Percentiles rank a stretch among this genome's conserved stretches.
Evolutionary conservation across 768 basidiomycete genomes (phyloP).

Genomic region (Auricularia sp.): DNA sequence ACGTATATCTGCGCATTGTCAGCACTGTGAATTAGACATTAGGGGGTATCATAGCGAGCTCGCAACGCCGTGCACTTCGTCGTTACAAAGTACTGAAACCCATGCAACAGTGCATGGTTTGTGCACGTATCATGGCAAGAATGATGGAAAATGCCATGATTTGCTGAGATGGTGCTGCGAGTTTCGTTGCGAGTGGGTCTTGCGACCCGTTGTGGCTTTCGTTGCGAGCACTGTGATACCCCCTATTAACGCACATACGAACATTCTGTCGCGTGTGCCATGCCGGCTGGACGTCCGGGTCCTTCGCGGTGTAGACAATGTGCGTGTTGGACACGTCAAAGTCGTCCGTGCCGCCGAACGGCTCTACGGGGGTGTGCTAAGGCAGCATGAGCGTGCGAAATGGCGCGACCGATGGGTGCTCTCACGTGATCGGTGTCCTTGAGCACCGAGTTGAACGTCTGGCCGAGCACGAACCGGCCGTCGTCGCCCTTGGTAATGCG

Average conservation of each 20-base stretch:
- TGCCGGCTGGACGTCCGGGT: slow-evolving; percentile 64
- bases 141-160: too few relatives aligned
- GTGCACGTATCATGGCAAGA: too few relatives aligned
- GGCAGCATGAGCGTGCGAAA: background rate
- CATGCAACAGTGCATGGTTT: too few relatives aligned
- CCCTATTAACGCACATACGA: background rate
- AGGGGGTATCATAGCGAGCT: too few relatives aligned
- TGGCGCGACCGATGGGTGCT: slow-evolving; percentile 8
- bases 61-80: too few relatives aligned
- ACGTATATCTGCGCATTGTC: slow-evolving; percentile 48
- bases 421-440: slow-evolving; percentile 63
- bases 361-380: slow-evolving; percentile 68
- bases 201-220: too few relatives aligned
- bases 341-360: slow-evolving; percentile 78
- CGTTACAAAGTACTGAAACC: too few relatives aligned
- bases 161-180: too few relatives aligned
- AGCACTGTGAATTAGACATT: too few relatives aligned
- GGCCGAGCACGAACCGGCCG: slow-evolving; percentile 44
- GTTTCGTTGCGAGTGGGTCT: too few relatives aligned
- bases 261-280: slow-evolving; percentile 89
- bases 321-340: slow-evolving; percentile 61
- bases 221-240: too few relatives aligned
- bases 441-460: slow-evolving; percentile 48
- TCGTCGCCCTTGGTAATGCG: slow-evolving; percentile 38
- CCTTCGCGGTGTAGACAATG: slow-evolving; percentile 80